Conservation (phyloP, 2,329 filamentous ascomycete species). For the Monosporascus sp. region DNA sequence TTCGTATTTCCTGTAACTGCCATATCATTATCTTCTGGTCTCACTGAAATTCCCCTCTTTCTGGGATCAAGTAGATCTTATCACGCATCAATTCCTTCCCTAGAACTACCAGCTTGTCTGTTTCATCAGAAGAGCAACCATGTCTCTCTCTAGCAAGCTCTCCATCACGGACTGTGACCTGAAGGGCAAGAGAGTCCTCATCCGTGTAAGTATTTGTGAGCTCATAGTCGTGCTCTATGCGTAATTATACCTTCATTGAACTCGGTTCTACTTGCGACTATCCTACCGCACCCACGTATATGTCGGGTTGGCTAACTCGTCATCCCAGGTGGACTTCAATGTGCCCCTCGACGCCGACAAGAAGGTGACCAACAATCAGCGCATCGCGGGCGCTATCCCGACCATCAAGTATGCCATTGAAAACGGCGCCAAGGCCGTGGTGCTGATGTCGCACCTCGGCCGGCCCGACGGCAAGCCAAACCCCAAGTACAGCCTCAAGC, state of each 20-base stretch:
- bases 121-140: conserved; percentile 37
- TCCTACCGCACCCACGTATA: conserved; percentile 1
- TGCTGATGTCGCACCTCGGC: conserved; percentile 98
- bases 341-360: conserved; percentile 90
- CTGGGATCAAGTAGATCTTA: conserved; percentile 3
- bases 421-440: conserved; percentile 82
- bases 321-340: conserved; percentile 91
- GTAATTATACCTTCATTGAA: no score
- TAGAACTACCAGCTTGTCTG: conserved; percentile 1
- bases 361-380: conserved; percentile 97
- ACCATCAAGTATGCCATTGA: conserved; percentile 94
- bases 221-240: neutral
- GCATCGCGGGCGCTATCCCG: conserved; percentile 90
- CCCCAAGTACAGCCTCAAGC: conserved; percentile 90
- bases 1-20: no score
- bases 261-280: neutral
- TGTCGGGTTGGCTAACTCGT: conserved; percentile 4
- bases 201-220: conserved; percentile 64
- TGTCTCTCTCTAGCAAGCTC: conserved; percentile 99
- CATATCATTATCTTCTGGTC: neutral
- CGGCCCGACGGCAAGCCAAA: conserved; percentile 88
- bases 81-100: conserved; percentile 10
- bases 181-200: conserved; percentile 97
- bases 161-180: conserved; percentile 94
- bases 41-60: neutral